Conservation (phyloP, 768 basidiomycete genomes). For the Exidia glandulosa region DNA sequence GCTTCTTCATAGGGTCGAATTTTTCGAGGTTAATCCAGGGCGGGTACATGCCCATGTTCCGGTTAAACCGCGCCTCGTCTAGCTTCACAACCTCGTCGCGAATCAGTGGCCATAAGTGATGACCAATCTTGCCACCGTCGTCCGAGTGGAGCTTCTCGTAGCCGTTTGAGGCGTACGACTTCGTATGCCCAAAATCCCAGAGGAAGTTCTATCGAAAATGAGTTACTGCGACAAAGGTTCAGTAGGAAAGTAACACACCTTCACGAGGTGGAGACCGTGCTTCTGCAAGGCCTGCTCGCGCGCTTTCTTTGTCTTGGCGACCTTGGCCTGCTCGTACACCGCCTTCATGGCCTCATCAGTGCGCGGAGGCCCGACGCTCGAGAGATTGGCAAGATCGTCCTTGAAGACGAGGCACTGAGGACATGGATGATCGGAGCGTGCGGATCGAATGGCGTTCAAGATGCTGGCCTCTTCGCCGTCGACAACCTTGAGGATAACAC, state of each 20-base stretch:
- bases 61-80: not conserved
- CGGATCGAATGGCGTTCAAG: conserved; percentile 15
- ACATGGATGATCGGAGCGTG: conserved; percentile 19
- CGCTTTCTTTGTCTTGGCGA: conserved; percentile 4
- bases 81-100: conserved; percentile 1
- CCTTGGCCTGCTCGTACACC: conserved; percentile 8
- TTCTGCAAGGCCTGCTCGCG: conserved; percentile 12
- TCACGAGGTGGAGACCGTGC: conserved; percentile 14
- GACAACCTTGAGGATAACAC: conserved; percentile 18
- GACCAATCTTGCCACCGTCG: conserved; percentile 18
- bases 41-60: conserved; percentile 19
- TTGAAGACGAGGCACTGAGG: conserved; percentile 19
- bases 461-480: conserved; percentile 21
- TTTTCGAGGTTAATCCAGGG: conserved; percentile 18
- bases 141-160: conserved; percentile 21
- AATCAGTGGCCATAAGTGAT: conserved; percentile 15
- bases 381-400: conserved; percentile 12
- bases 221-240: not conserved
- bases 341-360: conserved; percentile 13
- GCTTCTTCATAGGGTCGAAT: conserved; percentile 9
- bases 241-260: conserved; percentile 8
- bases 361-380: conserved; percentile 5
- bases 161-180: conserved; percentile 13
- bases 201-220: conserved; percentile 15
- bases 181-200: conserved; percentile 16